Evolutionary conservation across 1,284 basidiomycete genomes (phyloP).

Genomic region (Microbotryum lychnidis-dioicae): DNA sequence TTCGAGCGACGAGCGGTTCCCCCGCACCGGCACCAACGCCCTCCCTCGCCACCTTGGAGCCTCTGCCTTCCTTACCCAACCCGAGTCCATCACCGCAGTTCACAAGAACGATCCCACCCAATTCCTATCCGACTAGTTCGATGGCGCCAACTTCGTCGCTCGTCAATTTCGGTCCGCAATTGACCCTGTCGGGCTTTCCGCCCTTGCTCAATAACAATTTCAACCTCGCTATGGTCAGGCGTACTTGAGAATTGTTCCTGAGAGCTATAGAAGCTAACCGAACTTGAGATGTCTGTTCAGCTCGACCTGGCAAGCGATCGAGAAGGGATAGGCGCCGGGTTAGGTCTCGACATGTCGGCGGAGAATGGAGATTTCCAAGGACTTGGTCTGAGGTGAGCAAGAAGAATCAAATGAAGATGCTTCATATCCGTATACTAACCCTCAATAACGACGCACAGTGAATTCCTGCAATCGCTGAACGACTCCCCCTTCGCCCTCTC

Average conservation of each 20-base stretch:
- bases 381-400: slow-evolving; percentile 25
- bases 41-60: not conserved
- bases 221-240: slow-evolving; percentile 28
- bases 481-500: slow-evolving; percentile 12
- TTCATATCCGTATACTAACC: not conserved
- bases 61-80: not conserved
- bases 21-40: not conserved
- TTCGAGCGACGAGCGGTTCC: not conserved
- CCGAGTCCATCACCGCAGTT: not conserved
- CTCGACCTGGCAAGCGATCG: slow-evolving; percentile 25
- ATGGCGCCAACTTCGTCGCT: not conserved
- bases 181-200: not conserved
- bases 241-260: too few relatives aligned
- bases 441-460: slow-evolving; percentile 44
- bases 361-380: slow-evolving; percentile 30
- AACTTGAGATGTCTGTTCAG: not conserved
- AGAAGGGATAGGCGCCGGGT: slow-evolving; percentile 22
- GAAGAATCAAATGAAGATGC: not conserved
- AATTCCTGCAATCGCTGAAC: slow-evolving; percentile 58
- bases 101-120: not conserved
- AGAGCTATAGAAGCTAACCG: not conserved
- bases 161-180: not conserved
- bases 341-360: slow-evolving; percentile 28
- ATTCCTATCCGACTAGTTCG: not conserved
- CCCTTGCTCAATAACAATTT: slow-evolving; percentile 16